A percentile compares a stretch with the other conserved stretches of the same genome.
phyloP scores from a whole-genome alignment of 2,329 filamentous ascomycete genomes.

The Penicillium psychrosexuale region DNA sequence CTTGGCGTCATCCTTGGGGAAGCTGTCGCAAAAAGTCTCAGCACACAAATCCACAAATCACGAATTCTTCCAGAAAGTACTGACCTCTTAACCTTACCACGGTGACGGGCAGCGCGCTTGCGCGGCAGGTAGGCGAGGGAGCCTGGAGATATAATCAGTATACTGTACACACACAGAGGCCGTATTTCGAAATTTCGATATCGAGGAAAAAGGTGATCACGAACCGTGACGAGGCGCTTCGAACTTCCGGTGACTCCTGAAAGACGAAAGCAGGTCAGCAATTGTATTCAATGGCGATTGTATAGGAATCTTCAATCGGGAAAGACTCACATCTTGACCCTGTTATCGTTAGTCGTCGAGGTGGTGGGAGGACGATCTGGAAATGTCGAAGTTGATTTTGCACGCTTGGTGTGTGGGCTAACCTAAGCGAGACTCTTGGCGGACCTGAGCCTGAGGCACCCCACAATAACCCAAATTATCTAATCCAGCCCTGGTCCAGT shows the following conservation, averaged over 20 bases:
- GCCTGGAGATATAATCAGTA: constrained; percentile 42
- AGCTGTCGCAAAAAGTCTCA: constrained; percentile 57
- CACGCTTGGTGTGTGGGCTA: constrained; percentile 44
- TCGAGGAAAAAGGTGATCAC: constrained; percentile 66
- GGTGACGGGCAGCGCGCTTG: constrained; percentile 91
- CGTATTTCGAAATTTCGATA: constrained; percentile 29
- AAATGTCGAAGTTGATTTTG: constrained; percentile 39
- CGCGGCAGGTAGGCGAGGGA: constrained; percentile 82
- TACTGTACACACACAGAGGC: constrained; percentile 23
- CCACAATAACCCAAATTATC: constrained; percentile 8
- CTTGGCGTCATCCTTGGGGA: constrained; percentile 99
- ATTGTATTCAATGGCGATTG: constrained; percentile 15
- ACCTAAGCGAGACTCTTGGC: constrained; percentile 38
- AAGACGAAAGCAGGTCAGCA: constrained; percentile 27
- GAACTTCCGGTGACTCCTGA: constrained; percentile 62
- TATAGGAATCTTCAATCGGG: constrained; percentile 6
- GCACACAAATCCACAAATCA: constrained; percentile 24
- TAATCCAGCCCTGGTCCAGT: constrained; percentile 4
- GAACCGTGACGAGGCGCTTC: constrained; percentile 95
- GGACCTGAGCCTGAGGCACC: constrained; percentile 1
- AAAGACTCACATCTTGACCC: constrained; percentile 47
- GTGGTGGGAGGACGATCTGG: constrained; percentile 43
- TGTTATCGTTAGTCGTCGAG: constrained; percentile 49
- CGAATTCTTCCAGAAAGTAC: constrained; percentile 28
- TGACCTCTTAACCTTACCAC: constrained; percentile 98